A percentile compares a stretch with the other conserved stretches of the same genome.
phyloP scores from a whole-genome alignment of 2,329 filamentous ascomycete species.

The Simplicillium aogashimaense region DNA sequence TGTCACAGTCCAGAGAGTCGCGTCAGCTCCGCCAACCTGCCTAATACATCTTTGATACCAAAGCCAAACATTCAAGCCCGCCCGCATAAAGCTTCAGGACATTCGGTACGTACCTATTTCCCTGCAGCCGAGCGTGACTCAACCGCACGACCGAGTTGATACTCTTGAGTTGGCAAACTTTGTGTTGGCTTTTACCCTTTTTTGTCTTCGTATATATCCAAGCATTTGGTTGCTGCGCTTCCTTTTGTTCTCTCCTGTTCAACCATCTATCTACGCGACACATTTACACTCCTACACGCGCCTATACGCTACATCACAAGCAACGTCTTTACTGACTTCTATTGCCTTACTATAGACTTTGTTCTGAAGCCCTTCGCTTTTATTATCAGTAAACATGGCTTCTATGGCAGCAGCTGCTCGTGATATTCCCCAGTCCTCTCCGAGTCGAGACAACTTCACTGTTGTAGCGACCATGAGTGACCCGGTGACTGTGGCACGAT shows the following conservation, averaged over 20 bases:
- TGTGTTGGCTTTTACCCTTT: too few relatives aligned
- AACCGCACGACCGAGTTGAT: not conserved
- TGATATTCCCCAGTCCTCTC: constrained; percentile 54
- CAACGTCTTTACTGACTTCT: not conserved
- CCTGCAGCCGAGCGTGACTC: not conserved
- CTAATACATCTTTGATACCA: constrained; percentile 3
- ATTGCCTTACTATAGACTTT: constrained; percentile 15
- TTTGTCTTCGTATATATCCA: not conserved
- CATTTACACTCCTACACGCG: too few relatives aligned
- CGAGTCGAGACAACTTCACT: constrained; percentile 61
- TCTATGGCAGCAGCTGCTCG: constrained; percentile 56
- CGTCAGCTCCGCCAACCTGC: constrained; percentile 40
- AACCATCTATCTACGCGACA: too few relatives aligned
- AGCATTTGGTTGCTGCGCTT: not conserved
- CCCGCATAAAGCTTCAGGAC: constrained; percentile 2
- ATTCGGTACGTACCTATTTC: constrained; percentile 10
- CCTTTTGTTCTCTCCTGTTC: too few relatives aligned
- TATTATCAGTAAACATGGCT: constrained; percentile 44
- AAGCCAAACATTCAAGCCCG: not conserved
- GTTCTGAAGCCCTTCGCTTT: constrained; percentile 32
- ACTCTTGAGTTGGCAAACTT: too few relatives aligned
- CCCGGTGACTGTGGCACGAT: constrained; percentile 48
- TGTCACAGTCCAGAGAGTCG: constrained; percentile 53
- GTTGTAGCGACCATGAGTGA: constrained; percentile 59
- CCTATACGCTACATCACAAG: too few relatives aligned